Evolutionary conservation across 345 rosid genomes (phyloP).

Genomic region (Noccaea bulbosa): DNA sequence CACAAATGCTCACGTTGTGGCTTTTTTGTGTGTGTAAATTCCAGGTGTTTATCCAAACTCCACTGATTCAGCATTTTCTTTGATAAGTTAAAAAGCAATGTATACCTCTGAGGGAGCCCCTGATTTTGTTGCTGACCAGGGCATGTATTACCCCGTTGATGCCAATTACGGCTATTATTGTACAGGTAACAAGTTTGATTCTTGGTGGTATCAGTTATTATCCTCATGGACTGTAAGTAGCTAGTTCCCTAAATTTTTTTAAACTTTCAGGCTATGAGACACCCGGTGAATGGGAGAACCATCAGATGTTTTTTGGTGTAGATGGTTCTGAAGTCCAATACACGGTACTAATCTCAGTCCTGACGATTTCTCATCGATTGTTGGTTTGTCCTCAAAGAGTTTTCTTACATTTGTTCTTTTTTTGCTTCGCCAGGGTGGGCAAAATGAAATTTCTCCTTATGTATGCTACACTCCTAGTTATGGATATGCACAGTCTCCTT

Average conservation of each 20-base stretch:
- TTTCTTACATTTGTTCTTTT: not conserved
- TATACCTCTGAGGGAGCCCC: constrained; percentile 73
- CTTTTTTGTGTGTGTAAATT: constrained; percentile 40
- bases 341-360: constrained; percentile 48
- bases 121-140: constrained; percentile 73
- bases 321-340: constrained; percentile 87
- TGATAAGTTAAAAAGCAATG: constrained; percentile 64
- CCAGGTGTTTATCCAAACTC: constrained; percentile 54
- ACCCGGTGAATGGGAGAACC: constrained; percentile 96
- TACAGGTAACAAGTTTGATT: constrained; percentile 64
- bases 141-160: constrained; percentile 75
- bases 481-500: constrained; percentile 87
- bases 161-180: constrained; percentile 83
- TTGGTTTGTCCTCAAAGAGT: not conserved
- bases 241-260: constrained; percentile 10
- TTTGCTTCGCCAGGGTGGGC: constrained; percentile 66
- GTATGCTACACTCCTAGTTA: constrained; percentile 80
- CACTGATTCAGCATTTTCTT: constrained; percentile 45
- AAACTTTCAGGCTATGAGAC: constrained; percentile 70
- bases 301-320: constrained; percentile 66
- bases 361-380: not conserved
- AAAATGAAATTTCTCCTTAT: constrained; percentile 79
- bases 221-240: constrained; percentile 14
- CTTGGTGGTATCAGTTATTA: not conserved
- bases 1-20: not conserved